A percentile compares a stretch with the other conserved stretches of the same genome.
Conservation (phyloP, 805 yeast genomes). For the Cyberlindnera maclurae region DNA sequence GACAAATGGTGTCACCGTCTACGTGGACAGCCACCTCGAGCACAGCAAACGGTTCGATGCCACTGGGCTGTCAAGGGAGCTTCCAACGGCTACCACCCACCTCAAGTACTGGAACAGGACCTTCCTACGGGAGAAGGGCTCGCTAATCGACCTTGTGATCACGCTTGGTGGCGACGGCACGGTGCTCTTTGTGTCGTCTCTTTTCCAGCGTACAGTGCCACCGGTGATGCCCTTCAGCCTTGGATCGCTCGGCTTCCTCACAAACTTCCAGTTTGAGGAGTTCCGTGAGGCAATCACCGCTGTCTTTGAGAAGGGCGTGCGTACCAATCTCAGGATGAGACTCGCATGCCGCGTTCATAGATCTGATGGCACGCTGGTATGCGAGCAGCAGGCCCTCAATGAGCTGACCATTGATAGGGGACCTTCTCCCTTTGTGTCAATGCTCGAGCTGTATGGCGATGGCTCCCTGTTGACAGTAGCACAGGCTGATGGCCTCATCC, state of each 20-base stretch:
- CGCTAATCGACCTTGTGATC: slow-evolving; percentile 64
- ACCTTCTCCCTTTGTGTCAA: slow-evolving; percentile 86
- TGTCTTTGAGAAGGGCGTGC: slow-evolving; percentile 65
- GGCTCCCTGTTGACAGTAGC: slow-evolving; percentile 79
- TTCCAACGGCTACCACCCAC: slow-evolving; percentile 34
- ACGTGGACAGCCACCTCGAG: slow-evolving; percentile 66
- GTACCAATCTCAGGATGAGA: slow-evolving; percentile 78
- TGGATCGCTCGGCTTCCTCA: slow-evolving; percentile 89
- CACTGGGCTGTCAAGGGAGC: slow-evolving; percentile 39
- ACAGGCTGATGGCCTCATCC: slow-evolving; percentile 88
- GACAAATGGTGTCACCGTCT: slow-evolving; percentile 40
- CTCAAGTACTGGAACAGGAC: slow-evolving; percentile 67
- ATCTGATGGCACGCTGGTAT: slow-evolving; percentile 30
- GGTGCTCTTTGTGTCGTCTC: slow-evolving; percentile 77
- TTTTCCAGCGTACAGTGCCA: slow-evolving; percentile 82
- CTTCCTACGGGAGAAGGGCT: slow-evolving; percentile 36
- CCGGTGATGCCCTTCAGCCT: slow-evolving; percentile 85
- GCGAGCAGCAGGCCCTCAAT: slow-evolving; percentile 73
- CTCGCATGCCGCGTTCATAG: slow-evolving; percentile 71
- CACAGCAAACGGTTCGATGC: slow-evolving; percentile 58
- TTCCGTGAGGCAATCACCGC: slow-evolving; percentile 51
- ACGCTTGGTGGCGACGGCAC: slow-evolving; percentile 98
- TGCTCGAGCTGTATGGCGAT: slow-evolving; percentile 85
- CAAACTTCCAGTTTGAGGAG: slow-evolving; percentile 75
- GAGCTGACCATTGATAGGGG: slow-evolving; percentile 92